Evolutionary conservation across 176 grass and related monocot genomes (phyloP), one percentile per base, ranked within the genome.

Genomic region (Areca catechu): DNA sequence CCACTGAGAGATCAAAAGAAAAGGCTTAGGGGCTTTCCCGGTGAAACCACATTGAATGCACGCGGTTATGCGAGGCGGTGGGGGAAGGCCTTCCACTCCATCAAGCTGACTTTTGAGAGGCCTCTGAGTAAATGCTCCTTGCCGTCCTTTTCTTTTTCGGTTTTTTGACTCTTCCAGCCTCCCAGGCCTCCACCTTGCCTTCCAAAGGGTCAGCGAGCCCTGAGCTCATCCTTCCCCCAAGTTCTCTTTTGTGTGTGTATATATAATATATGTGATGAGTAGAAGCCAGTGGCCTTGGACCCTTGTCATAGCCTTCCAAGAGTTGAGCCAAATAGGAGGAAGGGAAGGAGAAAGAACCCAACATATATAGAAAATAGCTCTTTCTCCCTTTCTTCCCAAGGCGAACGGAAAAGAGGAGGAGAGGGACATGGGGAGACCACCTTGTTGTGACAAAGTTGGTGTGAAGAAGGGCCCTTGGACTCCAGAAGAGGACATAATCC

Each of bases 381-480:
- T 43, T 43, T 43, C 7, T 14, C 34, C 34, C 34, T 43, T 43
- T 43, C 34, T 43, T 43, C 34, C 34, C 15, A 20, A 60, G 22
- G 57, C 18, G 4, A 4, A 75, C 12, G 15, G 19, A 63, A 29
- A 50, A 29, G 12, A 73, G 22, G 56, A 22, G 30, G 10, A 58
- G 49, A 60, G 53, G 28, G 52, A 43, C 10, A 90, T 91, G 88
- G 79, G 80, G 23, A 81, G 83, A 16, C 73, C 73, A 60, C 79
- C 88, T 54, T 92, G 88, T 60, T 86, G 76, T 52, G 65, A 75
- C 51, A 80, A 77, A 75, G 83, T 72, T 9, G 76, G 76, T 15
- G 79, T 86, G 68, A 92, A 86, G 88, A 92, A 92, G 72, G 88
- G 88, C 4, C 88, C 88, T 24, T 92, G 88, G 88, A 86, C 83